Percentiles rank a stretch among this genome's conserved stretches.
These are phyloP conservation scores for Graphilbum sp. DNA, from an alignment of 2,329 filamentous ascomycete genomes.

Conservation along the genomic window DNA sequence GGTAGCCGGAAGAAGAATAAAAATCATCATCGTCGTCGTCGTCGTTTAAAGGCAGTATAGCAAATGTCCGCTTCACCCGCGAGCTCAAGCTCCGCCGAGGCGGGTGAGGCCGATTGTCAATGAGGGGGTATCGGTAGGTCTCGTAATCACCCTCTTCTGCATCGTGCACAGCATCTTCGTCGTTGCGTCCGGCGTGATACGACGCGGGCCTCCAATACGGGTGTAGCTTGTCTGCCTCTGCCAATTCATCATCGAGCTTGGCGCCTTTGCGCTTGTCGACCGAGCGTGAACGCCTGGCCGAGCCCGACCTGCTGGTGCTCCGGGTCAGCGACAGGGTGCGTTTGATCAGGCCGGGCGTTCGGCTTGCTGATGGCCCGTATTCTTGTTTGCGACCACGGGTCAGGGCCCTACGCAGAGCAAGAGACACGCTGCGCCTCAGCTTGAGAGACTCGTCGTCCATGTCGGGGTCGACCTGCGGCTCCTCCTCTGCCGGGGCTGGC, in stretches of 20 bases:
- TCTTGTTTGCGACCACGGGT: slow-evolving; percentile 14
- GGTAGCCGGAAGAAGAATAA: slow-evolving; percentile 10
- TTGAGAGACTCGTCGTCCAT: slow-evolving; percentile 11
- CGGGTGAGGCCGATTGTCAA: slow-evolving; percentile 29
- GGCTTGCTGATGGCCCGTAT: slow-evolving; percentile 23
- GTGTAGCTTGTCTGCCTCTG: slow-evolving; percentile 39
- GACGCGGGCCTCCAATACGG: slow-evolving; percentile 45
- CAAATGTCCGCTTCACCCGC: slow-evolving; percentile 41
- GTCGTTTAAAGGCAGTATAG: slow-evolving; percentile 36
- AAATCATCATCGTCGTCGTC: slow-evolving; percentile 19
- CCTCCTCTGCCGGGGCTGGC: slow-evolving; percentile 33
- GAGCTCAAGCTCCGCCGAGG: slow-evolving; percentile 33
- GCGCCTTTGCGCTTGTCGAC: slow-evolving; percentile 13
- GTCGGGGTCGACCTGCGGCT: background rate
- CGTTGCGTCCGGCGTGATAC: slow-evolving; percentile 17
- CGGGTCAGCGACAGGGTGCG: slow-evolving; percentile 37
- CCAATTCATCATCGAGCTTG: slow-evolving; percentile 24
- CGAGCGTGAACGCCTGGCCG: slow-evolving; percentile 2
- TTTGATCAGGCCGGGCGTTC: slow-evolving; percentile 25
- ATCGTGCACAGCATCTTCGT: slow-evolving; percentile 16
- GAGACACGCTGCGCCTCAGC: slow-evolving; percentile 25
- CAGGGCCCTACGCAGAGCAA: slow-evolving; percentile 34
- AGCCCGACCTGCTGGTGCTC: background rate
- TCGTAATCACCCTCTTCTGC: slow-evolving; percentile 21
- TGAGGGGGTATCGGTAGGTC: slow-evolving; percentile 28